phyloP scores from a whole-genome alignment of 2,329 filamentous ascomycete genomes.

The Ceratocystis eucalypticola region DNA sequence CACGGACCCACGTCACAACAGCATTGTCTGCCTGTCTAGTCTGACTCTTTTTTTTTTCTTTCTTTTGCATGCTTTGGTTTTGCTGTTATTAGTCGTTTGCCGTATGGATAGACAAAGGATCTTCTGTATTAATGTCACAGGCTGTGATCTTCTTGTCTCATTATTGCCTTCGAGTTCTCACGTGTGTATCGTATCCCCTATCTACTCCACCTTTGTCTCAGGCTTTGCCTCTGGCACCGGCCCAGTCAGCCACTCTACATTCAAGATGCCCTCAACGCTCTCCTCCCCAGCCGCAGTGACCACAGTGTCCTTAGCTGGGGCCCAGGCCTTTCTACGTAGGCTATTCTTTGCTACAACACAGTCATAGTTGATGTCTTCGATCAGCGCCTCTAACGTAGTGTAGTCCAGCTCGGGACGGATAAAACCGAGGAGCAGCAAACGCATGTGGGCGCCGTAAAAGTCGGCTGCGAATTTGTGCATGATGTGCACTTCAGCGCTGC shows the following conservation, averaged over 20 bases:
- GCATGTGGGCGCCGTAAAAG: constrained; percentile 74
- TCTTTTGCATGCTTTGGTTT: background rate
- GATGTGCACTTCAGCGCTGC: constrained; percentile 81
- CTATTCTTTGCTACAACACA: constrained; percentile 69
- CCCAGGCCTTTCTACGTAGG: constrained; percentile 52
- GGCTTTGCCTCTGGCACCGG: constrained; percentile 21
- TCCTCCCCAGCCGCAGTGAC: constrained; percentile 22
- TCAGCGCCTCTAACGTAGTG: constrained; percentile 63
- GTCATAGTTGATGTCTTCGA: constrained; percentile 79
- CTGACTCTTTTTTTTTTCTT: background rate
- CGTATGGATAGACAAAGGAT: background rate
- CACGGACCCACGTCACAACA: background rate
- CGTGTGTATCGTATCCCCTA: background rate
- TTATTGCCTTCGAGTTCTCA: background rate
- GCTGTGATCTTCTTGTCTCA: background rate
- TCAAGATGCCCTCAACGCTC: constrained; percentile 24
- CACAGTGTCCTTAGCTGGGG: constrained; percentile 29
- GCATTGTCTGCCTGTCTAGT: background rate
- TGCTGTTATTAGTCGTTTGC: background rate
- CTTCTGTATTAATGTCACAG: constrained; percentile 1
- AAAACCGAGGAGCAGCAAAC: constrained; percentile 70
- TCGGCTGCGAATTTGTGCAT: constrained; percentile 63
- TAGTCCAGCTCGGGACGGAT: constrained; percentile 87
- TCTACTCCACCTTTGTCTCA: background rate
- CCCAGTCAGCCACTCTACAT: constrained; percentile 30